Evolutionary conservation across 306 rosid genomes (phyloP).

Genomic region (Sicyos baderoa): DNA sequence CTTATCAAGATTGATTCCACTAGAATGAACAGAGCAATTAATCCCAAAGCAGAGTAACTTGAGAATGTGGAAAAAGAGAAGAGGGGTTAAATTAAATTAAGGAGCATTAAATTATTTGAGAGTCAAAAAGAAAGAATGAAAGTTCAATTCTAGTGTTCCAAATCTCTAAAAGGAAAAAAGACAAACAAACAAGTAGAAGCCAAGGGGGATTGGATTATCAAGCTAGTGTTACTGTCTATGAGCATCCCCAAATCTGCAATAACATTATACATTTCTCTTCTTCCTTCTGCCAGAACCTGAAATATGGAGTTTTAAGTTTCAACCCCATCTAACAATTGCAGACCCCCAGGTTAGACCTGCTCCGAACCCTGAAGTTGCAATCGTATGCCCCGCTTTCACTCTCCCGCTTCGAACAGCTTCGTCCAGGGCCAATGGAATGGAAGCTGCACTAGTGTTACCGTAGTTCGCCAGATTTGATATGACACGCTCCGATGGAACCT

Average conservation of each 20-base stretch:
- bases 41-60: too few species aligned
- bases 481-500: slow-evolving; percentile 66
- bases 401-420: slow-evolving; percentile 82
- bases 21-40: too few species aligned
- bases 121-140: slow-evolving; percentile 14
- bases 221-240: slow-evolving; percentile 5
- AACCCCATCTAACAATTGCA: slow-evolving; percentile 80
- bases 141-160: slow-evolving; percentile 17
- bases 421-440: slow-evolving; percentile 86
- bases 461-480: slow-evolving; percentile 83
- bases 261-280: not conserved
- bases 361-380: slow-evolving; percentile 88
- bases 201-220: slow-evolving; percentile 12
- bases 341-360: slow-evolving; percentile 98
- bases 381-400: slow-evolving; percentile 68
- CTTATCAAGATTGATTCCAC: not conserved
- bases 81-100: not conserved
- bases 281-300: not conserved
- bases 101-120: slow-evolving; percentile 5
- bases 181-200: slow-evolving; percentile 19
- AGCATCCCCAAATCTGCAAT: slow-evolving; percentile 16
- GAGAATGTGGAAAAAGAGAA: too few species aligned
- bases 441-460: slow-evolving; percentile 93
- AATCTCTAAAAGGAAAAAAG: not conserved
- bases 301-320: slow-evolving; percentile 15